These are phyloP conservation scores for Gossypium mustelinum DNA, from an alignment of 345 rosid species.

Conservation along the genomic window DNA sequence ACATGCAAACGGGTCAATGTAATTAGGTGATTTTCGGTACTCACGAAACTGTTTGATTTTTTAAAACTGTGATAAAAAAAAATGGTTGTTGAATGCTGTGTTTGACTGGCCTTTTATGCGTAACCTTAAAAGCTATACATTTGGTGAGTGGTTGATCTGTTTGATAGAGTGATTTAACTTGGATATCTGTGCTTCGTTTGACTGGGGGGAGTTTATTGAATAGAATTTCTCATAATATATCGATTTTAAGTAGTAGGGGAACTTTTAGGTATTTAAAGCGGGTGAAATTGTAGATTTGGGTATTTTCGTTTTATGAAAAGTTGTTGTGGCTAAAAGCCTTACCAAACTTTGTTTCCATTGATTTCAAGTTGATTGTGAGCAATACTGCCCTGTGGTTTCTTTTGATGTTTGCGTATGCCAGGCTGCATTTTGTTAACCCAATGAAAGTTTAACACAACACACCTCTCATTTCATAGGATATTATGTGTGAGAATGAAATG, in stretches of 20 bases:
- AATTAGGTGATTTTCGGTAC: neutral
- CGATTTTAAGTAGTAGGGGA: neutral
- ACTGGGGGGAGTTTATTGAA: neutral
- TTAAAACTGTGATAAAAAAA: neutral
- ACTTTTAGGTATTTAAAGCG: neutral
- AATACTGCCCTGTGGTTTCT: neutral
- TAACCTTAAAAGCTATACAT: neutral
- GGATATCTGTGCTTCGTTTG: neutral
- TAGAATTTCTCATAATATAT: neutral
- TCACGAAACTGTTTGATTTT: neutral
- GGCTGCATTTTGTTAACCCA: neutral
- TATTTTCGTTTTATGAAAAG: neutral
- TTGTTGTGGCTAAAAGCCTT: neutral
- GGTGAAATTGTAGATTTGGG: neutral
- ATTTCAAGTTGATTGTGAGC: constrained; percentile 1
- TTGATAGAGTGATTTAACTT: neutral
- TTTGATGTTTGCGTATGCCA: neutral
- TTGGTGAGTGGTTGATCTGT: neutral
- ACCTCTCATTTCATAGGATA: neutral
- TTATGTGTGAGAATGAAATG: neutral
- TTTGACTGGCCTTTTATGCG: neutral
- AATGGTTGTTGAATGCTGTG: neutral
- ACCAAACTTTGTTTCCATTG: neutral
- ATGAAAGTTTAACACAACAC: neutral
- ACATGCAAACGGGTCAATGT: neutral